These are phyloP conservation scores for Quercus variabilis DNA, from an alignment of 306 rosid genomes.

Conservation along the genomic window DNA sequence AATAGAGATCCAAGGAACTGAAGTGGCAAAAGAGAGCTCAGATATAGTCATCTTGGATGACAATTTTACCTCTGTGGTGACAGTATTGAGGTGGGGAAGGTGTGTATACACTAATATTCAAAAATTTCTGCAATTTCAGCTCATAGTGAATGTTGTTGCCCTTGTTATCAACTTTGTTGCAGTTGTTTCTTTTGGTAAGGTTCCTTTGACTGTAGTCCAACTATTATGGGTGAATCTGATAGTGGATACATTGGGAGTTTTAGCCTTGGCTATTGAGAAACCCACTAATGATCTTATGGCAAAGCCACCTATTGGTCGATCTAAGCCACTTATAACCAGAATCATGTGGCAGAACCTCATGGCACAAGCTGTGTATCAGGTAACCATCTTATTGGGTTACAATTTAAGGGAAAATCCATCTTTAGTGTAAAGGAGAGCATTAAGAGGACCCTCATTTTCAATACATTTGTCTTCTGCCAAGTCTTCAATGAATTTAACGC, in stretches of 20 bases:
- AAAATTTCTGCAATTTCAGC: conserved; percentile 26
- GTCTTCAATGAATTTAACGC: conserved; percentile 25
- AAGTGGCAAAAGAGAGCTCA: conserved; percentile 31
- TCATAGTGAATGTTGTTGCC: conserved; percentile 21
- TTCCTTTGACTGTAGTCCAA: conserved; percentile 21
- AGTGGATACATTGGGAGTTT: conserved; percentile 32
- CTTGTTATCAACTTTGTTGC: conserved; percentile 15
- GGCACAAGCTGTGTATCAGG: conserved; percentile 24
- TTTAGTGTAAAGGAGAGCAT: conserved; percentile 17
- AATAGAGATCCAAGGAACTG: conserved; percentile 25
- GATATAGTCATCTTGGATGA: conserved; percentile 24
- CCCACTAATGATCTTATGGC: conserved; percentile 23
- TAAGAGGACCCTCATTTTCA: conserved; percentile 22
- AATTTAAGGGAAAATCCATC: conserved; percentile 20
- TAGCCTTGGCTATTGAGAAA: conserved; percentile 21
- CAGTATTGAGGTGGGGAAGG: conserved; percentile 23
- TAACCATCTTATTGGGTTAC: conserved; percentile 13
- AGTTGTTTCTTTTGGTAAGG: conserved; percentile 15
- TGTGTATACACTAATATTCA: conserved; percentile 25
- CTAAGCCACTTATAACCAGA: conserved; percentile 9
- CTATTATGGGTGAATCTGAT: conserved; percentile 29
- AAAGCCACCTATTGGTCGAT: background rate
- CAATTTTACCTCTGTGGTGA: conserved; percentile 10
- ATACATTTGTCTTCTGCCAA: conserved; percentile 27
- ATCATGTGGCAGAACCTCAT: conserved; percentile 31